Conservation (phyloP, 768 basidiomycete genomes). For the Suillus sp. region DNA sequence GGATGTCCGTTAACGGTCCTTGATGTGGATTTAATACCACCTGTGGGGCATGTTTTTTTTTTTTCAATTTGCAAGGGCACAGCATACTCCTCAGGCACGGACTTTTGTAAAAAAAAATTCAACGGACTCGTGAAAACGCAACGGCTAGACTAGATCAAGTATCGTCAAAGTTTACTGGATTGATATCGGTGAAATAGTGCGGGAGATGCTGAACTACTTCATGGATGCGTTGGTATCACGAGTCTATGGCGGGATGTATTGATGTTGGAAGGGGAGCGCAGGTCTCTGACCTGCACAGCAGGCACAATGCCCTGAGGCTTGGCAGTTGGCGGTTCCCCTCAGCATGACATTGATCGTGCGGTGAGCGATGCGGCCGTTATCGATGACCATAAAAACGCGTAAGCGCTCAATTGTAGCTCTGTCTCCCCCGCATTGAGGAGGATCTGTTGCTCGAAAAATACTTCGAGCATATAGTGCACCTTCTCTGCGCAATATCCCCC, state of each 20-base stretch:
- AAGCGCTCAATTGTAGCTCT: slow-evolving; percentile 22
- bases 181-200: background rate
- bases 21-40: too few relatives aligned
- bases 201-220: background rate
- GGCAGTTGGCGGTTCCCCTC: slow-evolving; percentile 16
- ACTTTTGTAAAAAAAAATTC: background rate
- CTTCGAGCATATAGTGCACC: slow-evolving; percentile 26
- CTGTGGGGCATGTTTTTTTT: background rate
- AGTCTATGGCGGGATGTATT: background rate
- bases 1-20: background rate
- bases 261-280: background rate
- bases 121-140: background rate
- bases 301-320: slow-evolving; percentile 24
- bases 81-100: background rate
- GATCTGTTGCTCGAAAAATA: slow-evolving; percentile 27
- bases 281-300: slow-evolving; percentile 11
- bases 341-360: slow-evolving; percentile 18
- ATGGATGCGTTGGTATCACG: background rate
- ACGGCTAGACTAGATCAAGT: background rate
- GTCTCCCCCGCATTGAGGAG: slow-evolving; percentile 19
- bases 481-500: slow-evolving; percentile 16
- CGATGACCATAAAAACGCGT: slow-evolving; percentile 25
- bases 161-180: background rate
- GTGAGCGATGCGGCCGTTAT: slow-evolving; percentile 24
- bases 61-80: background rate